Percentiles rank a stretch among this genome's conserved stretches.
phyloP scores from a whole-genome alignment of 2,329 filamentous ascomycete genomes.

The Fusarium vanettenii region DNA sequence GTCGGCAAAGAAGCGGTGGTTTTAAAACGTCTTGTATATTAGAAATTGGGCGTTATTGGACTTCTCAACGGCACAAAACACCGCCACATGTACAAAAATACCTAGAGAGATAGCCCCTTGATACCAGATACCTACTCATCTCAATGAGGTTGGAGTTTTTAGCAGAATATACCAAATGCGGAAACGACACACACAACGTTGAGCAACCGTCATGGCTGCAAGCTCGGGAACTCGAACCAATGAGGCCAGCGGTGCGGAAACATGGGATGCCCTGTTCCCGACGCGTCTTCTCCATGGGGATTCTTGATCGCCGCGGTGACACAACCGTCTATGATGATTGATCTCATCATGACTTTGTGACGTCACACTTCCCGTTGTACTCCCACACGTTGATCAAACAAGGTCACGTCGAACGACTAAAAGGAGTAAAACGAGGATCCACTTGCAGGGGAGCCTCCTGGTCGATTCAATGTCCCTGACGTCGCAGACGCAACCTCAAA shows the following conservation, averaged over 20 bases:
- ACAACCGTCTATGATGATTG: constrained; percentile 13
- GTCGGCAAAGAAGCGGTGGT: constrained; percentile 51
- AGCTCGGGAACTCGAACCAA: constrained; percentile 14
- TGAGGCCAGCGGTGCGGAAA: not conserved
- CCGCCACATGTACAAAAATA: constrained; percentile 35
- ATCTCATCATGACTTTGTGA: constrained; percentile 39
- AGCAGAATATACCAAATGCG: constrained; percentile 33
- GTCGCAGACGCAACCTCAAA: constrained; percentile 31
- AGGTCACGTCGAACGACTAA: not conserved
- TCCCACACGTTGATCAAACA: not conserved
- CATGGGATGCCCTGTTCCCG: not conserved
- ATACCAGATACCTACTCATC: constrained; percentile 43
- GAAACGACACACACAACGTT: constrained; percentile 25
- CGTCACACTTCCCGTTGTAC: constrained; percentile 20
- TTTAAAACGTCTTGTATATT: constrained; percentile 23
- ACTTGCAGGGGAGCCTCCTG: constrained; percentile 19
- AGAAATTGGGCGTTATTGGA: constrained; percentile 24
- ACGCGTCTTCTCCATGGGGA: constrained; percentile 2
- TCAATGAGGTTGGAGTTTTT: constrained; percentile 40
- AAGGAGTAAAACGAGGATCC: constrained; percentile 18
- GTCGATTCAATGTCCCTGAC: constrained; percentile 23
- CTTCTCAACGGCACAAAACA: constrained; percentile 19
- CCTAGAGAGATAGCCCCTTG: constrained; percentile 10
- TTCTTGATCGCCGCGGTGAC: constrained; percentile 27
- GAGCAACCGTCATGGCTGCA: constrained; percentile 13